phyloP scores from a whole-genome alignment of 441 rosid genomes.

The Adansonia grandidieri region DNA sequence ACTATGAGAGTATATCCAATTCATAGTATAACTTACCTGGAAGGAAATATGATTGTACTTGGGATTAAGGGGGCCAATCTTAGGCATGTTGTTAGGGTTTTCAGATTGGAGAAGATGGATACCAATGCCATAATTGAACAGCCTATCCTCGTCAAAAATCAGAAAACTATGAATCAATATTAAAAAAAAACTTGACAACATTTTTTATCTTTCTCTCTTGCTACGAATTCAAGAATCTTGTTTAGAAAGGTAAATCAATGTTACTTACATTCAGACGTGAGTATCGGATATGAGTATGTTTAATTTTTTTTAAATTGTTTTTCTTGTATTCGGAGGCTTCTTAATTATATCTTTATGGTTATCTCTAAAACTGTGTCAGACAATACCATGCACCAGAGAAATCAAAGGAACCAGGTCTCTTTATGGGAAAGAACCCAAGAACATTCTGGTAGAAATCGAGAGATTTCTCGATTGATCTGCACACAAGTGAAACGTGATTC shows the following conservation, averaged over 20 bases:
- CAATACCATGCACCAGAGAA: constrained; percentile 84
- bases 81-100: constrained; percentile 36
- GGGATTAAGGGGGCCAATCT: constrained; percentile 36
- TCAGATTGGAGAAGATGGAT: constrained; percentile 44
- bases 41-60: constrained; percentile 49
- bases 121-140: constrained; percentile 45
- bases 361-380: too few species aligned
- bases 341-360: too few species aligned
- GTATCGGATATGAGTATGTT: too few species aligned
- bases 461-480: constrained; percentile 66
- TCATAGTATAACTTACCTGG: constrained; percentile 31
- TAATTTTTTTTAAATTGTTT: too few species aligned
- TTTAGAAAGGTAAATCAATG: too few species aligned
- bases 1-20: too few species aligned
- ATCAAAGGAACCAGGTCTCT: constrained; percentile 82
- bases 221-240: not conserved
- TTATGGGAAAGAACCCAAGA: constrained; percentile 75
- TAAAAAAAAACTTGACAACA: not conserved
- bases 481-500: constrained; percentile 78
- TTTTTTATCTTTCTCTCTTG: not conserved
- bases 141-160: constrained; percentile 27
- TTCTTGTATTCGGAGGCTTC: too few species aligned
- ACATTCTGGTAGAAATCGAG: constrained; percentile 66
- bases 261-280: too few species aligned
- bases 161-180: not conserved